Percentiles rank a stretch among this genome's conserved stretches.
These are phyloP conservation scores for Lasiodiplodia citricola DNA, from an alignment of 2,329 filamentous ascomycete species.

Conservation along the genomic window DNA sequence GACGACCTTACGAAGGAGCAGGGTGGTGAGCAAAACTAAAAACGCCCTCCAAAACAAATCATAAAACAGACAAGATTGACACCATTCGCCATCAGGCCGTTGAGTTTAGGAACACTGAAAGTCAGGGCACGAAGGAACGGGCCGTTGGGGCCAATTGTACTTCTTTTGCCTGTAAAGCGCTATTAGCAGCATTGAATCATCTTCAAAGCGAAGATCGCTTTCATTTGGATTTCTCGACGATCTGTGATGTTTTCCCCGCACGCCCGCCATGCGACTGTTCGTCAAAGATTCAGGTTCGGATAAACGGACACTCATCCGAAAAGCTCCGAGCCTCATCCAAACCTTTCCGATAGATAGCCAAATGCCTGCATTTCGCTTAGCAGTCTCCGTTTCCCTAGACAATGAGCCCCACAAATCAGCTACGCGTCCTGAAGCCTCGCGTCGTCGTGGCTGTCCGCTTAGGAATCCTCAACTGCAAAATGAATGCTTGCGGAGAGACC, in stretches of 20 bases:
- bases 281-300: not conserved
- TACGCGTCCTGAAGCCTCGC: not conserved
- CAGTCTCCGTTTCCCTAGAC: not conserved
- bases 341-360: not conserved
- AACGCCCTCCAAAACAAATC: not conserved
- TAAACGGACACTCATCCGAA: constrained; percentile 14
- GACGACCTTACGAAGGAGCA: constrained; percentile 77
- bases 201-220: not conserved
- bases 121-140: not conserved
- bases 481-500: not conserved
- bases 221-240: not conserved
- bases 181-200: not conserved
- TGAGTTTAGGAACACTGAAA: not conserved
- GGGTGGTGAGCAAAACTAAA: constrained; percentile 62
- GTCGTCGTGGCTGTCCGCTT: no score
- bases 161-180: not conserved
- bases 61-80: not conserved
- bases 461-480: not conserved
- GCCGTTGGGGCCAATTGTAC: constrained; percentile 3
- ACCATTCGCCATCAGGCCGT: not conserved
- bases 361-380: not conserved
- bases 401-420: not conserved
- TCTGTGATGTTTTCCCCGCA: not conserved
- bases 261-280: not conserved
- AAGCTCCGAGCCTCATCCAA: constrained; percentile 14